phyloP scores from a whole-genome alignment of 1,284 basidiomycete species.

The Pseudozyma sp. region DNA sequence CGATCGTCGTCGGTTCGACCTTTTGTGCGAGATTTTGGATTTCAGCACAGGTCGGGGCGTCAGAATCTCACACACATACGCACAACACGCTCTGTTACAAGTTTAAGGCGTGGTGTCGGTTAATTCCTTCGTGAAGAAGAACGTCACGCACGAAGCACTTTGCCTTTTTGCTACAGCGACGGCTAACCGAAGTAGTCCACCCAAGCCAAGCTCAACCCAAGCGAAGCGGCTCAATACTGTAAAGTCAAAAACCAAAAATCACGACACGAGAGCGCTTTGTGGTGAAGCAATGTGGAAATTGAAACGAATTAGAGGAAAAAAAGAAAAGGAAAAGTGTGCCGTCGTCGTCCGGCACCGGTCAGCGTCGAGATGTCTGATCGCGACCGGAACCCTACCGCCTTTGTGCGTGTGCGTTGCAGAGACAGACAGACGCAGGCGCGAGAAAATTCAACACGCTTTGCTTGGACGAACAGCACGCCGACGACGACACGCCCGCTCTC shows the following conservation, averaged over 20 bases:
- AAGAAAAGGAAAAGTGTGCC: neutral
- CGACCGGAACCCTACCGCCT: conserved; percentile 20
- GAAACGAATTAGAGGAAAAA: neutral
- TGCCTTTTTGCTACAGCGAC: neutral
- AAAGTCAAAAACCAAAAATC: neutral
- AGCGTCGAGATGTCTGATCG: conserved; percentile 40
- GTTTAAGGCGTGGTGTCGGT: too few relatives aligned
- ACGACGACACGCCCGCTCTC: neutral
- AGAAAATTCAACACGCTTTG: neutral
- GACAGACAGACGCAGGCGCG: neutral
- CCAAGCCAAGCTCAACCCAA: neutral
- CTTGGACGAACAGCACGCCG: neutral
- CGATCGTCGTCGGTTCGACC: too few relatives aligned
- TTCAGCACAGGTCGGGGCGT: too few relatives aligned
- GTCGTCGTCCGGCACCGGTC: conserved; percentile 32
- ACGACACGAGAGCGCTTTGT: neutral
- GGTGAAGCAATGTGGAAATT: neutral
- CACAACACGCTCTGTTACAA: too few relatives aligned
- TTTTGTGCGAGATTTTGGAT: too few relatives aligned
- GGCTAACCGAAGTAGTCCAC: neutral
- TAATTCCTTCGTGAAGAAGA: too few relatives aligned
- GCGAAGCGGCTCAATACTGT: neutral
- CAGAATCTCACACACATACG: too few relatives aligned
- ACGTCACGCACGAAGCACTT: conserved; percentile 1
- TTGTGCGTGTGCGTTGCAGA: neutral